Evolutionary conservation across 1,284 basidiomycete genomes (phyloP).

Genomic region (Chiua sp.): DNA sequence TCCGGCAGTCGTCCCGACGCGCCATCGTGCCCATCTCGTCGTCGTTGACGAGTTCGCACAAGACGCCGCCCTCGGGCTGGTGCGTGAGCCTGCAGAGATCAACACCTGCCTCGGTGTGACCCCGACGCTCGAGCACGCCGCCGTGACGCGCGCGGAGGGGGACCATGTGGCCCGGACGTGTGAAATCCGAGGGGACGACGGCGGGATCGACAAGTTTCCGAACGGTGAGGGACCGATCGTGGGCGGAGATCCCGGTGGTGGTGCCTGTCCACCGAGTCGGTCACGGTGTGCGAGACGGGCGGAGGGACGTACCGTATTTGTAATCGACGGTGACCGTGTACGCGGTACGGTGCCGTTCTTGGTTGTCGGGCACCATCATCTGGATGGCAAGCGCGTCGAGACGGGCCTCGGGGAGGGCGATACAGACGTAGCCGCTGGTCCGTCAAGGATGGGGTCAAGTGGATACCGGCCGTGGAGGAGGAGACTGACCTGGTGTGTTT

Average conservation of each 20-base stretch:
- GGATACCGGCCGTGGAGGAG: too few relatives aligned
- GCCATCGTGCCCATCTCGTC: constrained; percentile 94
- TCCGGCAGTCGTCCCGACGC: constrained; percentile 90
- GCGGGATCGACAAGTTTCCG: constrained; percentile 73
- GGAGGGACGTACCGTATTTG: too few relatives aligned
- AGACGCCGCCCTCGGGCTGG: constrained; percentile 81
- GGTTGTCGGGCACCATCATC: too few relatives aligned
- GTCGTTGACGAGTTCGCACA: constrained; percentile 96
- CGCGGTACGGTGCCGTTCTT: too few relatives aligned
- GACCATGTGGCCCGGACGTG: constrained; percentile 94
- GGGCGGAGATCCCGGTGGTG: constrained; percentile 96
- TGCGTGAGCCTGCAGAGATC: constrained; percentile 56
- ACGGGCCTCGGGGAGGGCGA: too few relatives aligned
- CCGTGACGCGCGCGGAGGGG: constrained; percentile 89
- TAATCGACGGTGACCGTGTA: too few relatives aligned
- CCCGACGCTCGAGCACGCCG: constrained; percentile 84
- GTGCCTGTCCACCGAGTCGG: constrained; percentile 53
- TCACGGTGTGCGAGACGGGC: too few relatives aligned
- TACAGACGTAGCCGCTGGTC: too few relatives aligned
- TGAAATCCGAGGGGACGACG: constrained; percentile 77
- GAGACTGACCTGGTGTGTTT: too few relatives aligned
- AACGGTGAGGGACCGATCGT: constrained; percentile 90
- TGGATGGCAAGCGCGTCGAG: too few relatives aligned
- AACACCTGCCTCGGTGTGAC: constrained; percentile 89
- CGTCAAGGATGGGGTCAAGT: too few relatives aligned